Conservation (phyloP, 129 eudicot genomes). For the Chrysanthemum seticuspe region DNA sequence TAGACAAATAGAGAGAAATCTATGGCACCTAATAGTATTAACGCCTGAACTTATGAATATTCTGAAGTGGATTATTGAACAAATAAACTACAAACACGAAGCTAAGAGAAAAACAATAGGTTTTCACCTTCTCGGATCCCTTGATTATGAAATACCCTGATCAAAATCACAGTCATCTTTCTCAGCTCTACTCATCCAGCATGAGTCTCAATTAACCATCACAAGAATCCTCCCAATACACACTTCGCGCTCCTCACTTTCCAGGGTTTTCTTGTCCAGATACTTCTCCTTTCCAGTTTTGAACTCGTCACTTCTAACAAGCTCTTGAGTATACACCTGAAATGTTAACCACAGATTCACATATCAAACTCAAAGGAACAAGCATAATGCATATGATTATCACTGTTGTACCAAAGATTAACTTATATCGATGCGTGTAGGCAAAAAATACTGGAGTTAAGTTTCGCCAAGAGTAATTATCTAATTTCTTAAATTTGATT, state of each 20-base stretch:
- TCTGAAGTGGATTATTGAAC: not conserved
- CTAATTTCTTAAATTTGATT: too few relatives aligned
- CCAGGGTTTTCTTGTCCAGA: slow-evolving; percentile 45
- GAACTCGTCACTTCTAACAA: slow-evolving; percentile 70
- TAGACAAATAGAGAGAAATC: too few relatives aligned
- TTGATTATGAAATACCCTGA: slow-evolving; percentile 84
- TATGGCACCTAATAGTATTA: too few relatives aligned
- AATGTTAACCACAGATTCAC: slow-evolving; percentile 20
- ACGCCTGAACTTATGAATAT: not conserved
- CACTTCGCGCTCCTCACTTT: slow-evolving; percentile 39
- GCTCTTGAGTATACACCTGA: slow-evolving; percentile 62
- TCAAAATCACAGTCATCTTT: slow-evolving; percentile 81
- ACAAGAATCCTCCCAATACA: slow-evolving; percentile 73
- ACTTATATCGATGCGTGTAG: not conserved
- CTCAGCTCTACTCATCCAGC: slow-evolving; percentile 72
- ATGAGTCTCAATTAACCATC: slow-evolving; percentile 81
- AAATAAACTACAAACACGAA: slow-evolving; percentile 19
- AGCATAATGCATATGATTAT: slow-evolving; percentile 4
- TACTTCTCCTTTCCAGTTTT: slow-evolving; percentile 62
- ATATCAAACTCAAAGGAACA: slow-evolving; percentile 6
- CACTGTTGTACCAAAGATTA: not conserved
- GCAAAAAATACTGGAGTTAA: not conserved
- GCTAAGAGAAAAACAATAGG: slow-evolving; percentile 19
- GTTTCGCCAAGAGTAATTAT: too few relatives aligned
- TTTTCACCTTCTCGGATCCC: slow-evolving; percentile 89